phyloP scores from a whole-genome alignment of 306 rosid genomes.

The Rosa lucieae region DNA sequence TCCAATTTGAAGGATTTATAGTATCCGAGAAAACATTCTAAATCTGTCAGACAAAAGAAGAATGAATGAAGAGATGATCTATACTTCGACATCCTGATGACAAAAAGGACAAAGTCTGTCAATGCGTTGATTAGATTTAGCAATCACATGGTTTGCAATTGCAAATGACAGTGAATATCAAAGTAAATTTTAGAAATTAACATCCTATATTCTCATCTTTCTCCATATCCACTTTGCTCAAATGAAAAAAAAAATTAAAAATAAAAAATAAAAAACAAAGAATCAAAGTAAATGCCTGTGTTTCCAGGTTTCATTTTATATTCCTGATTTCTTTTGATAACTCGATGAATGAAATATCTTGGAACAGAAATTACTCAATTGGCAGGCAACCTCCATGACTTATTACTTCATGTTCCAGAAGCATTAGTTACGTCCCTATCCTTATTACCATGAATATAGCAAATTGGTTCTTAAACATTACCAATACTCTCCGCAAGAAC shows the following conservation, averaged over 20 bases:
- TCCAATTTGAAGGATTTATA: too few relatives aligned
- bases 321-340: background rate
- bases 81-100: background rate
- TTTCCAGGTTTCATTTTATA: background rate
- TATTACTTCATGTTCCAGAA: background rate
- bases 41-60: background rate
- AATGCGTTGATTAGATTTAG: background rate
- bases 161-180: background rate
- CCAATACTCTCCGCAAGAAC: constrained; percentile 48
- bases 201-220: background rate
- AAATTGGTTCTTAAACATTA: background rate
- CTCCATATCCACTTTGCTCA: background rate
- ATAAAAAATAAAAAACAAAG: background rate
- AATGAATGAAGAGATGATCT: background rate
- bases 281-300: background rate
- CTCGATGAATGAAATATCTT: background rate
- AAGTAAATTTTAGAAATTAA: background rate
- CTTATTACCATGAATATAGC: background rate
- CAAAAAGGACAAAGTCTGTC: background rate
- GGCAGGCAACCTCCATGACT: background rate
- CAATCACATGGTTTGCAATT: background rate
- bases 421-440: background rate
- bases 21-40: background rate
- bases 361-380: background rate
- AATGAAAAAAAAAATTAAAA: background rate